Percentiles rank a stretch among this genome's conserved stretches.
These are phyloP conservation scores for Collybia nuda DNA, from an alignment of 768 basidiomycete species.

Conservation along the genomic window DNA sequence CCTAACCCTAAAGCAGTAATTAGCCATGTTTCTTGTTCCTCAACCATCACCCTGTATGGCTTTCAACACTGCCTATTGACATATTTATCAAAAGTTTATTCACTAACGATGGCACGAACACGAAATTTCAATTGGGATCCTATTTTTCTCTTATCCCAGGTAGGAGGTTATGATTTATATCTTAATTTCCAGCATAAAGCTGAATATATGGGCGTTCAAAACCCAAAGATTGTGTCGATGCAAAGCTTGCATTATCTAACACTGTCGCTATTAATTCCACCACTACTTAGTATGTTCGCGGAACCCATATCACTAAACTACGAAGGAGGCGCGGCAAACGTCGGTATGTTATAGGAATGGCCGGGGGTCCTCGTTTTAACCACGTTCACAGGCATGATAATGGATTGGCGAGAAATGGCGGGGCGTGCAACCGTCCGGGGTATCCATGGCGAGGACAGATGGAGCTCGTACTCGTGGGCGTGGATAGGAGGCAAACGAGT, in stretches of 20 bases:
- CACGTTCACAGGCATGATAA: conserved; percentile 69
- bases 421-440: conserved; percentile 75
- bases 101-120: conserved; percentile 30
- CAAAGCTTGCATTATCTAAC: conserved; percentile 95
- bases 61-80: not conserved
- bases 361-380: not conserved
- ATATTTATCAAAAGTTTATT: not conserved
- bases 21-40: conserved; percentile 11
- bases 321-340: conserved; percentile 78
- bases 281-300: conserved; percentile 73
- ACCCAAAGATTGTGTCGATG: conserved; percentile 80
- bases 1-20: conserved; percentile 17
- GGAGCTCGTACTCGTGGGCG: conserved; percentile 67
- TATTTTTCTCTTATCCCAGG: conserved; percentile 83
- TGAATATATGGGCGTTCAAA: not conserved
- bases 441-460: conserved; percentile 60
- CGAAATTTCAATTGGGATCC: conserved; percentile 81
- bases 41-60: conserved; percentile 12
- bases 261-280: conserved; percentile 79
- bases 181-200: not conserved
- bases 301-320: conserved; percentile 67
- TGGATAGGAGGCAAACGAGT: conserved; percentile 83
- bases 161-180: conserved; percentile 21
- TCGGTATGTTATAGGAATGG: conserved; percentile 46
- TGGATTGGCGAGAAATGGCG: conserved; percentile 98